These are phyloP conservation scores for Ustilago vetiveriae DNA, from an alignment of 1,284 basidiomycete species.

Conservation along the genomic window DNA sequence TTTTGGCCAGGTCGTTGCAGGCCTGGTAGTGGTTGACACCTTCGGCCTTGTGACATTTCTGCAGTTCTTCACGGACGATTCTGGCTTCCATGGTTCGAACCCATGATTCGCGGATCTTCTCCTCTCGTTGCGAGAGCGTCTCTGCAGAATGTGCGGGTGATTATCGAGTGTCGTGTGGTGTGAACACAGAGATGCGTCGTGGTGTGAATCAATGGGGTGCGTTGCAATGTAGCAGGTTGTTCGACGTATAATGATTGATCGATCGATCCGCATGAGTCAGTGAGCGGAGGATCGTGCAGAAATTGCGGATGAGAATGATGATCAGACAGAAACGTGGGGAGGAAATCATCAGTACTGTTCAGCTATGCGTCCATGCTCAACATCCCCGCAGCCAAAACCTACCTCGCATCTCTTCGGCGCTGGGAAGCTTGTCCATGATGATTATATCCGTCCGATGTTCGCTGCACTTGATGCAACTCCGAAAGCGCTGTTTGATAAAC, in stretches of 20 bases:
- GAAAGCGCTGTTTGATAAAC: no score
- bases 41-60: constrained; percentile 89
- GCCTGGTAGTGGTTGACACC: constrained; percentile 75
- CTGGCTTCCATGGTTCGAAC: constrained; percentile 91
- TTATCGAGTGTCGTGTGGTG: neutral
- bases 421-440: constrained; percentile 53
- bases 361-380: neutral
- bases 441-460: no score
- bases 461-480: neutral
- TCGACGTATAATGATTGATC: no score
- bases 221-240: no score
- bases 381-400: neutral
- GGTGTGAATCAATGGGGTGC: no score
- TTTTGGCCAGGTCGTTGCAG: constrained; percentile 86
- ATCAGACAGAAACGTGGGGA: no score
- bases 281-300: no score
- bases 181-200: no score
- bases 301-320: no score
- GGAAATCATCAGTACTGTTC: no score
- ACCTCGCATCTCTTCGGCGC: constrained; percentile 52
- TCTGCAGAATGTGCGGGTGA: constrained; percentile 8
- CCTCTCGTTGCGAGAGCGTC: constrained; percentile 73
- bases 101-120: constrained; percentile 89
- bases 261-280: no score
- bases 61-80: constrained; percentile 86